Evolutionary conservation across 1,284 basidiomycete species (phyloP).

Genomic region (Ganoderma meredithae): DNA sequence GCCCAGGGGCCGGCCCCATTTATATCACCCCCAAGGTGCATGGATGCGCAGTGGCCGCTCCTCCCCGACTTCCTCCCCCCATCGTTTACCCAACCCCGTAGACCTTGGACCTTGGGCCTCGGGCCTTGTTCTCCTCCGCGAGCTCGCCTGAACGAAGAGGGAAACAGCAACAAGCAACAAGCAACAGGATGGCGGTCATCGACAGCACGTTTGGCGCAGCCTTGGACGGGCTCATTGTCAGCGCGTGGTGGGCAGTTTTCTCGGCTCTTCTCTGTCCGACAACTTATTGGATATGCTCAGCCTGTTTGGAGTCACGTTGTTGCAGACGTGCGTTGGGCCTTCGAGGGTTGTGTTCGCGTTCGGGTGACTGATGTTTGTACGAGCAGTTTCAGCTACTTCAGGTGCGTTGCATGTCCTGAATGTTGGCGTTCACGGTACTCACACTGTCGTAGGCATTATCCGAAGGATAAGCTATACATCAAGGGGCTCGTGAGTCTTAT

Average conservation of each 20-base stretch:
- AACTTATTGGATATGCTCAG: constrained; percentile 23
- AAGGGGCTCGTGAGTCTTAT: constrained; percentile 34
- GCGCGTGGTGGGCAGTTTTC: constrained; percentile 35
- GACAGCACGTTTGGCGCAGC: constrained; percentile 40
- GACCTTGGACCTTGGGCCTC: too few relatives aligned
- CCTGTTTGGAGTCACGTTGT: constrained; percentile 39
- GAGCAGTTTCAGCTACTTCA: constrained; percentile 35
- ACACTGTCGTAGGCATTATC: constrained; percentile 31
- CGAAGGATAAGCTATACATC: constrained; percentile 30
- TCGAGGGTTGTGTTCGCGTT: neutral
- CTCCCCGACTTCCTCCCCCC: neutral
- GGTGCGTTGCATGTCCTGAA: constrained; percentile 16
- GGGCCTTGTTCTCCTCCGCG: neutral
- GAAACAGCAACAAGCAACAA: neutral
- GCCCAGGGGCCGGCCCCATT: constrained; percentile 5
- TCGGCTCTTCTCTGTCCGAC: neutral
- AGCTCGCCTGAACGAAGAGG: neutral
- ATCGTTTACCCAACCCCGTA: neutral
- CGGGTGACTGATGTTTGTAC: neutral
- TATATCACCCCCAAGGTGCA: constrained; percentile 3
- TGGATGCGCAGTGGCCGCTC: constrained; percentile 11
- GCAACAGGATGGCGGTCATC: constrained; percentile 24
- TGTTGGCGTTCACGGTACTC: neutral
- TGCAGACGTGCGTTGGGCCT: constrained; percentile 37
- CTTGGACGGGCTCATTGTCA: constrained; percentile 37